phyloP scores from a whole-genome alignment of 2,329 filamentous ascomycete genomes.

The Apiospora pterosperma region DNA sequence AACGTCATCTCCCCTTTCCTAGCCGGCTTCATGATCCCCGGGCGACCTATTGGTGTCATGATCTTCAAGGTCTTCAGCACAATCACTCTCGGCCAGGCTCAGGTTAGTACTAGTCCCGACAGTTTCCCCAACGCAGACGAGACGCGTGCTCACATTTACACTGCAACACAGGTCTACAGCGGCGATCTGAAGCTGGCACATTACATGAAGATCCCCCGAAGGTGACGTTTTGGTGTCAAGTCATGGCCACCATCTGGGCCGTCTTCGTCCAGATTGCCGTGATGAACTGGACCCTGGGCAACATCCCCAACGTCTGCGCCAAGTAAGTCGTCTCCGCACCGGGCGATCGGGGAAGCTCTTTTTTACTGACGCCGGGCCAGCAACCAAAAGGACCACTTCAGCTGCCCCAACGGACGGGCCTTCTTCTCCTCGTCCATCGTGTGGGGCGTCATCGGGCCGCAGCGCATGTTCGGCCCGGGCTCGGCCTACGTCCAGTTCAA shows the following conservation, averaged over 20 bases:
- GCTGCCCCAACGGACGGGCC: conserved; percentile 36
- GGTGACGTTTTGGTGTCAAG: conserved; percentile 47
- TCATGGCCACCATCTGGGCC: conserved; percentile 45
- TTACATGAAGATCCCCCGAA: conserved; percentile 42
- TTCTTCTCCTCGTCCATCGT: conserved; percentile 52
- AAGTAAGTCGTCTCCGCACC: conserved; percentile 16
- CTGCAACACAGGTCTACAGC: conserved; percentile 18
- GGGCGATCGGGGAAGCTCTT: conserved; percentile 23
- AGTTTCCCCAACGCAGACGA: background rate
- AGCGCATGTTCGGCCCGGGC: conserved; percentile 50
- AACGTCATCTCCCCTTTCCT: conserved; percentile 54
- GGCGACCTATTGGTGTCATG: conserved; percentile 52
- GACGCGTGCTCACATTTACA: background rate
- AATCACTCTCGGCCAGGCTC: conserved; percentile 33
- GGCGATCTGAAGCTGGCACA: conserved; percentile 33
- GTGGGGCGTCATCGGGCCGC: conserved; percentile 56
- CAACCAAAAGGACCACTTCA: conserved; percentile 32
- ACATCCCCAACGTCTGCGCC: conserved; percentile 41
- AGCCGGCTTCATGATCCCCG: conserved; percentile 58
- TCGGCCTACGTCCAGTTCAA: conserved; percentile 48
- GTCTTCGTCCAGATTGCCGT: conserved; percentile 46
- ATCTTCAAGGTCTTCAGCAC: conserved; percentile 50
- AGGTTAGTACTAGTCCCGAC: conserved; percentile 8
- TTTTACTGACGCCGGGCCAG: conserved; percentile 33
- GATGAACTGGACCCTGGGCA: conserved; percentile 44